phyloP scores from a whole-genome alignment of 345 rosid species.

The Syzygium grande region DNA sequence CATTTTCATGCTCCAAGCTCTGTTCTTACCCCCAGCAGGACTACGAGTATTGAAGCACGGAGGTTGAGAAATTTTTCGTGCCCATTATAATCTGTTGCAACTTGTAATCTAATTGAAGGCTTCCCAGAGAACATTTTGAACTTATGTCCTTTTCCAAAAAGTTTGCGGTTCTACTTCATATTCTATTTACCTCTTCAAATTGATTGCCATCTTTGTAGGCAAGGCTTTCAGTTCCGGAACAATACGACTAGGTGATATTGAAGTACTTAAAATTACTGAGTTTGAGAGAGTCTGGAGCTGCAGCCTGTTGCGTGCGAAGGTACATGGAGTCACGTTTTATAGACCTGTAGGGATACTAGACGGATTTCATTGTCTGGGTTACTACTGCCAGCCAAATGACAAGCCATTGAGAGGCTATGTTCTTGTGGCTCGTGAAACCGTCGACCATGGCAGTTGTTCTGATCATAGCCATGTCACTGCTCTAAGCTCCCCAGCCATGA shows the following conservation, averaged over 20 bases:
- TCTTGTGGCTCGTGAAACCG: conserved; percentile 46
- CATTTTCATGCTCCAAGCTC: not conserved
- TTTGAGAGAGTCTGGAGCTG: conserved; percentile 66
- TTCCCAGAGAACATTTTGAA: not conserved
- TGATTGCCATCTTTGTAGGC: conserved; percentile 32
- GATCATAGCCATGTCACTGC: not conserved
- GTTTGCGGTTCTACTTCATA: not conserved
- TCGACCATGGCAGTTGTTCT: not conserved
- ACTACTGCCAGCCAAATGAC: conserved; percentile 64
- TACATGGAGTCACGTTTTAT: conserved; percentile 48
- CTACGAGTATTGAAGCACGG: not conserved
- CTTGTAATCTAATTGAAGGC: not conserved
- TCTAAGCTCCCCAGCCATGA: conserved; percentile 27
- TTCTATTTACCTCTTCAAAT: not conserved
- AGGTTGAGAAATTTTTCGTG: not conserved
- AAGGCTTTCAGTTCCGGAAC: conserved; percentile 56
- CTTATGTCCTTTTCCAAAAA: not conserved
- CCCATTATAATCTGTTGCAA: not conserved
- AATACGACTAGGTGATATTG: conserved; percentile 61
- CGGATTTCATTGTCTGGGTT: conserved; percentile 65
- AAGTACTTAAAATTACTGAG: conserved; percentile 48
- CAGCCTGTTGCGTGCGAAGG: conserved; percentile 26
- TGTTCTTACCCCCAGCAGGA: not conserved
- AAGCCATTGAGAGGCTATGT: conserved; percentile 60
- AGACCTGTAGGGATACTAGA: conserved; percentile 59